phyloP scores from a whole-genome alignment of 176 grass and related monocot species.

The Triticum aestivum region DNA sequence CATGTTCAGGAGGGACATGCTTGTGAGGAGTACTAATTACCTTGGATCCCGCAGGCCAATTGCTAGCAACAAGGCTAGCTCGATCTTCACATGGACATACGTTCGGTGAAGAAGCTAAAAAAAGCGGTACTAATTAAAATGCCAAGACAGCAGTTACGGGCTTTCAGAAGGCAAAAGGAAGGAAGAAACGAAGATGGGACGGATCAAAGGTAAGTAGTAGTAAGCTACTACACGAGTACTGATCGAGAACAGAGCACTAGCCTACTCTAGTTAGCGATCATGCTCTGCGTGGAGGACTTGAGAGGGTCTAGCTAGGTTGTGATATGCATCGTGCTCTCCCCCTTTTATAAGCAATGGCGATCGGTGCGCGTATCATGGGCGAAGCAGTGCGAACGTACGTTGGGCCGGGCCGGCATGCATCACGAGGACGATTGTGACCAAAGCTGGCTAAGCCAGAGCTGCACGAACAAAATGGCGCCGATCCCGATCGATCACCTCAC shows the following conservation, averaged over 20 bases:
- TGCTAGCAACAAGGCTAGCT: neutral
- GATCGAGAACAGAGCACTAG: neutral
- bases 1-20: neutral
- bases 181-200: neutral
- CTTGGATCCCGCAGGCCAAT: neutral
- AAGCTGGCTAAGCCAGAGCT: slow-evolving; percentile 7
- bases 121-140: neutral
- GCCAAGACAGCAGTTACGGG: neutral
- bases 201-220: neutral
- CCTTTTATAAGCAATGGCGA: slow-evolving; percentile 31
- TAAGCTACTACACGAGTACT: too few relatives aligned
- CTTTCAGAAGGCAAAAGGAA: neutral
- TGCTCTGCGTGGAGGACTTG: neutral
- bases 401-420: neutral
- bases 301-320: slow-evolving; percentile 1
- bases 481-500: neutral
- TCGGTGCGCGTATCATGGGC: neutral
- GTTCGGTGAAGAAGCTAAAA: neutral
- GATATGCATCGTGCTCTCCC: neutral
- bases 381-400: too few relatives aligned
- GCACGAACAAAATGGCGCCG: neutral
- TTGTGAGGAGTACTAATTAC: neutral
- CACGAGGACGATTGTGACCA: slow-evolving; percentile 17
- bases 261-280: neutral
- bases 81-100: neutral